phyloP scores from a whole-genome alignment of 441 rosid species.

The Flueggea neowawraea region DNA sequence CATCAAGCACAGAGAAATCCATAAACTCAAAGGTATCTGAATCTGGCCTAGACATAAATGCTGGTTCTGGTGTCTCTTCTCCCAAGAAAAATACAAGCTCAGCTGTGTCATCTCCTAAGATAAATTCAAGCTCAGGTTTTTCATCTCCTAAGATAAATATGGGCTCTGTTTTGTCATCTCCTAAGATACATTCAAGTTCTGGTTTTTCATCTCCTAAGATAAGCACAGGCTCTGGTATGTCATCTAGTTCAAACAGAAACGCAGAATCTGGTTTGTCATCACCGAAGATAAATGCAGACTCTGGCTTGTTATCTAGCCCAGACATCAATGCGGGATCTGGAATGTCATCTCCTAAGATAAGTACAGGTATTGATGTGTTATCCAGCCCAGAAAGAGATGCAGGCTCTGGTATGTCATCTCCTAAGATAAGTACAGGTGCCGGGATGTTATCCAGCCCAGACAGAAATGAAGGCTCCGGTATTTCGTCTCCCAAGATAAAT shows the following conservation, averaged over 20 bases:
- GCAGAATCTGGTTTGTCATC: too few relatives aligned
- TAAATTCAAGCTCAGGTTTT: conserved; percentile 21
- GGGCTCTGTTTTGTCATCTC: conserved; percentile 4
- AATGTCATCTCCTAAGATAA: conserved; percentile 29
- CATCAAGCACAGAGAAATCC: conserved; percentile 22
- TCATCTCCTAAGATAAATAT: conserved; percentile 31
- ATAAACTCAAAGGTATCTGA: conserved; percentile 27
- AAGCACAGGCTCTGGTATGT: conserved; percentile 12
- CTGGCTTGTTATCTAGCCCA: conserved; percentile 10
- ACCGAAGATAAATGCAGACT: too few relatives aligned
- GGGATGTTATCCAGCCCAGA: conserved; percentile 13
- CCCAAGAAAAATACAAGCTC: too few relatives aligned
- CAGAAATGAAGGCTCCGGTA: conserved; percentile 22
- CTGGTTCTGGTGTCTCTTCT: too few relatives aligned
- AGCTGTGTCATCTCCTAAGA: conserved; percentile 5
- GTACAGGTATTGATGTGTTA: conserved; percentile 9
- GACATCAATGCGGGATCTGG: conserved; percentile 23
- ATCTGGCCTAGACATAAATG: not conserved
- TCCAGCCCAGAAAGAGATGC: too few relatives aligned
- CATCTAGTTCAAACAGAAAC: too few relatives aligned
- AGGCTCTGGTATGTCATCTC: too few relatives aligned
- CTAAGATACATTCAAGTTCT: conserved; percentile 23
- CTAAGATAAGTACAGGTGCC: too few relatives aligned
- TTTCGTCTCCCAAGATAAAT: conserved; percentile 30
- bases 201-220: conserved; percentile 30